Evolutionary conservation across 208 protist genomes (phyloP).

Genomic region (Tritrichomonas musculus): DNA sequence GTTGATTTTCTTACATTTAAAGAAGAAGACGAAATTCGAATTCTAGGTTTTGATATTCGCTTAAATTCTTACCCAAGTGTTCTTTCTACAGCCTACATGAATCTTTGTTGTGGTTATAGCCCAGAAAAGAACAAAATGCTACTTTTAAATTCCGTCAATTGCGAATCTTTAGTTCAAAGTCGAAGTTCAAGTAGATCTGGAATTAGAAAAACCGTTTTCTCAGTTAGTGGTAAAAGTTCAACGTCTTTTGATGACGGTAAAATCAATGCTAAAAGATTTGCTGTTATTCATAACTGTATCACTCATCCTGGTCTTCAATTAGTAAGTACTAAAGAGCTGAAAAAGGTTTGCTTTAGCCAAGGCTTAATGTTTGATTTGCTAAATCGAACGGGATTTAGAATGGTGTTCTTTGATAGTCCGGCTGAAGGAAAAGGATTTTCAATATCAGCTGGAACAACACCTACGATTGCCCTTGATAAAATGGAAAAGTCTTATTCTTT

Average conservation of each 20-base stretch:
- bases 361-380: not conserved
- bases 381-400: not conserved
- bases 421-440: not conserved
- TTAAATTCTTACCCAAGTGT: not conserved
- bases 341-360: not conserved
- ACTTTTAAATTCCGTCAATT: not conserved
- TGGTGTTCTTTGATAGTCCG: not conserved
- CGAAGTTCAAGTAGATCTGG: no score
- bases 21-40: not conserved
- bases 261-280: not conserved
- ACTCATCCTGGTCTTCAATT: not conserved
- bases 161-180: no score
- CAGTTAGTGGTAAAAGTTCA: not conserved
- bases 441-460: not conserved
- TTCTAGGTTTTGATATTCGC: not conserved
- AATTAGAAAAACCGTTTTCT: no score
- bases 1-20: not conserved
- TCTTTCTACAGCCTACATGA: not conserved
- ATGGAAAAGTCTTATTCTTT: not conserved
- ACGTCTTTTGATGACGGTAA: no score
- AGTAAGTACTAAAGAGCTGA: not conserved
- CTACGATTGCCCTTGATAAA: not conserved
- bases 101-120: not conserved
- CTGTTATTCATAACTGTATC: not conserved
- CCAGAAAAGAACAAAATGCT: not conserved